Base-by-base conservation (phyloP, 2,329 filamentous ascomycete species). In the Helicocarpus griseus region DNA sequence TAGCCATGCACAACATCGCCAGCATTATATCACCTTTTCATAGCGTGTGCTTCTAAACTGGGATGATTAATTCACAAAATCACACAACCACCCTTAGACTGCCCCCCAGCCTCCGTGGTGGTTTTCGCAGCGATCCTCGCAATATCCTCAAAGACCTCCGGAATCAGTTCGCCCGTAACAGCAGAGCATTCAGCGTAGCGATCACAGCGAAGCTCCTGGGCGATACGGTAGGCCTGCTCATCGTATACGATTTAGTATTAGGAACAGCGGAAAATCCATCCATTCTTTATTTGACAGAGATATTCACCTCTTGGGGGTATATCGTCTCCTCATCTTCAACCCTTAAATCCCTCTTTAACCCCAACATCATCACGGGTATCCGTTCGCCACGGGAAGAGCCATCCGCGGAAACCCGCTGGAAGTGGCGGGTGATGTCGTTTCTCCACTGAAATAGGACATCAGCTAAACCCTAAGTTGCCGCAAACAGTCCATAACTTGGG, bases 141-240 rank as follows among this genome's bases (percentile, higher is more conserved):
- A 19, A 83, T 70, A 62, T 83, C 80, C 59, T 83, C 79, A 53
- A 83, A 73, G 0, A 79, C 78, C 63, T 83, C 75, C 29, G 69
- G 68, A 56, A 81, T 77, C 36, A 83, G 65, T 65, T 82, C 77
- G 2, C 80, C 80, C 5, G 80, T 83, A 36, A 77, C 35, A 38
- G 80, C 79, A 54, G 78, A 81, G 57, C 80, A 83, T 60, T 83
- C 80, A 3, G 78, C 80, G 64, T 83, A 83, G 33, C 73, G 69
- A 68, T 83, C 80, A 62, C 76, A 80, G 22, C 78, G 69, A 66
- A 83, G 76, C 57, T 79, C 76, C 57, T 81, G 78, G 14, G 80
- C 79, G 5, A 79, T 79, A 64, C 60, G 76, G 69, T 75, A 80
- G 66, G 56, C 78, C 74, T 72, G 58, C 62, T 56, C 59, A 17